phyloP scores from a whole-genome alignment of 2,329 filamentous ascomycete species.

The Xylariaceae sp. region DNA sequence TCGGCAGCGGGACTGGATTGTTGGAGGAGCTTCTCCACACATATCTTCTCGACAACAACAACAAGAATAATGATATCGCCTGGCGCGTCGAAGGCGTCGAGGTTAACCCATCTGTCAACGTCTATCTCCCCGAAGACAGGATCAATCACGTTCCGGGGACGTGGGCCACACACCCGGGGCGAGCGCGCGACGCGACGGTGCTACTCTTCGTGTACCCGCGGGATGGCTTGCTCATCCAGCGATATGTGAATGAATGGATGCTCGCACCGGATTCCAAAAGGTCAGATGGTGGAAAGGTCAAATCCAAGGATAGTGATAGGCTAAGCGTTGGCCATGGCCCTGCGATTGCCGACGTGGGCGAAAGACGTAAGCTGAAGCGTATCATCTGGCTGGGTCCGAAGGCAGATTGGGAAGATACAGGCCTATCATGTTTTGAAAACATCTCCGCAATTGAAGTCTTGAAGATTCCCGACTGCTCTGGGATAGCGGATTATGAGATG shows the following conservation, averaged over 20 bases:
- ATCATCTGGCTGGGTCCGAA: slow-evolving; percentile 19
- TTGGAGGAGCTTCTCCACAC: slow-evolving; percentile 16
- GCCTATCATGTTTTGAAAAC: neutral
- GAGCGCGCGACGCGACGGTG: slow-evolving; percentile 22
- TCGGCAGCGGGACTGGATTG: slow-evolving; percentile 21
- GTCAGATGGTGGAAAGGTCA: neutral
- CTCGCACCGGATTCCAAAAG: neutral
- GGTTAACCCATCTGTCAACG: slow-evolving; percentile 10
- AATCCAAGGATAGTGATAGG: neutral
- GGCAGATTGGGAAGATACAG: slow-evolving; percentile 16
- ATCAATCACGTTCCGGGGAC: slow-evolving; percentile 30
- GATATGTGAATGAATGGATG: slow-evolving; percentile 23
- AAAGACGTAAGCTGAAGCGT: neutral
- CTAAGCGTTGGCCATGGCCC: no score
- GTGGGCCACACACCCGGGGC: slow-evolving; percentile 25
- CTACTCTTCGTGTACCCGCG: slow-evolving; percentile 36
- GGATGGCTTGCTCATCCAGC: slow-evolving; percentile 25
- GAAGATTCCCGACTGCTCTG: slow-evolving; percentile 3
- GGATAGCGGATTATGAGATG: slow-evolving; percentile 17
- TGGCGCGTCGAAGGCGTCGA: slow-evolving; percentile 21
- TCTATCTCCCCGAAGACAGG: slow-evolving; percentile 17
- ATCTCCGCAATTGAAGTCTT: slow-evolving; percentile 8
- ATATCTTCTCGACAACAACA: neutral
- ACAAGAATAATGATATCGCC: neutral
- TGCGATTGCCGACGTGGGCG: no score